Evolutionary conservation across 176 grass and related monocot genomes (phyloP), one percentile per base, ranked within the genome.

Genomic region (Musa acuminata): DNA sequence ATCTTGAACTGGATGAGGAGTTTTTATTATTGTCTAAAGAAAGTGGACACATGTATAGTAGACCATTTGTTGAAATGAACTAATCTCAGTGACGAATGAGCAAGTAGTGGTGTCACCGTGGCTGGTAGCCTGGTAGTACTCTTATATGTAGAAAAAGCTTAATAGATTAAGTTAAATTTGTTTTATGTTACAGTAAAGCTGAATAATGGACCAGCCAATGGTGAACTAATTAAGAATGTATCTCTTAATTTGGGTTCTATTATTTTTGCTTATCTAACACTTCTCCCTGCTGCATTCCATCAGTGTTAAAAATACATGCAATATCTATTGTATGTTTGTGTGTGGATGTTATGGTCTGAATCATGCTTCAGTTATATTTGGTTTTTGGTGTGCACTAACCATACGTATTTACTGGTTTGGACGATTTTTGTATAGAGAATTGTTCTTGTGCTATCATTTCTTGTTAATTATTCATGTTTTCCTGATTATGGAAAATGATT

Each of bases 401-500:
- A 21, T 60, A 16, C 3, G 5, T 21, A 7, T 60, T 17, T 60
- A 17, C n/a, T 60, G 57, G n/a, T 19, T 43, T 60, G 4, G 57
- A 60, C 7, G n/a, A 1, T 60, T 60, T 60, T 60, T 1, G 6
- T 0, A 60, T 12, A 26, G 12, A 26, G 22, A 27, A 65, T 65
- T 64, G 11, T 26, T 26, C 13, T 13, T 25, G 22, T 26, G 26
- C 20, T 27, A 25, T 8, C 8, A 49, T 50, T 50, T 49, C 17
- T 70, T 6, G 16, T 49, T 17, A n/a, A 69, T 76, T 77, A 9
- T 19, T 9, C 64, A 85, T 55, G 53, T 29, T 51, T 59, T 80
- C 21, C 67, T 58, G 20, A 74, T 83, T 74, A 58, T 24, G 57
- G 77, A 22, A 13, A 16, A 62, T 57, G 54, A n/a, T n/a, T n/a